phyloP scores from a whole-genome alignment of 768 basidiomycete species.

The Amanita pseudoporphyria region DNA sequence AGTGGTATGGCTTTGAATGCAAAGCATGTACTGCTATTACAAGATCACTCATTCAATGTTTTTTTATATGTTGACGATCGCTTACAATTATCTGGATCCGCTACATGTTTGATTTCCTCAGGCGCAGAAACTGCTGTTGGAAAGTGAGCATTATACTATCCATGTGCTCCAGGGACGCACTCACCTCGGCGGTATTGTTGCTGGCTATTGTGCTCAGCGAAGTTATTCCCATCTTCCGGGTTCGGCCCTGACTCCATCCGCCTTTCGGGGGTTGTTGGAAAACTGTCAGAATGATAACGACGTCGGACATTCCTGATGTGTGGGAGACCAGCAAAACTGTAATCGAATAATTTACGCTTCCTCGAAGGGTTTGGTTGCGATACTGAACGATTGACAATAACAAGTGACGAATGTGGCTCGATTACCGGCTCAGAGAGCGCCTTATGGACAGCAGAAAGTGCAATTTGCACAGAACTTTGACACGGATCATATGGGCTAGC shows the following conservation, averaged over 20 bases:
- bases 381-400: neutral
- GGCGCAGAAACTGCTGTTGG: neutral
- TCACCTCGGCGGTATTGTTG: neutral
- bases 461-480: no score
- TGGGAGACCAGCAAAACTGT: neutral
- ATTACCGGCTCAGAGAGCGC: neutral
- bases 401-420: neutral
- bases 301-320: neutral
- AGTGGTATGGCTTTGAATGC: neutral
- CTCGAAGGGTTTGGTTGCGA: neutral
- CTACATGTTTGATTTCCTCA: neutral
- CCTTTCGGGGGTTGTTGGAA: neutral
- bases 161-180: neutral
- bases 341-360: slow-evolving; percentile 4
- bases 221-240: no score
- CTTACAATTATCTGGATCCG: neutral
- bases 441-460: neutral
- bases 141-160: neutral
- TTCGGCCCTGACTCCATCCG: neutral
- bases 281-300: neutral
- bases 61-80: neutral
- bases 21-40: neutral
- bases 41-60: neutral
- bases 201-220: neutral
- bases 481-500: no score